Evolutionary conservation across 1,284 basidiomycete species (phyloP), one percentile per base, ranked within the genome.

Genomic region (Trichosporon asahii): DNA sequence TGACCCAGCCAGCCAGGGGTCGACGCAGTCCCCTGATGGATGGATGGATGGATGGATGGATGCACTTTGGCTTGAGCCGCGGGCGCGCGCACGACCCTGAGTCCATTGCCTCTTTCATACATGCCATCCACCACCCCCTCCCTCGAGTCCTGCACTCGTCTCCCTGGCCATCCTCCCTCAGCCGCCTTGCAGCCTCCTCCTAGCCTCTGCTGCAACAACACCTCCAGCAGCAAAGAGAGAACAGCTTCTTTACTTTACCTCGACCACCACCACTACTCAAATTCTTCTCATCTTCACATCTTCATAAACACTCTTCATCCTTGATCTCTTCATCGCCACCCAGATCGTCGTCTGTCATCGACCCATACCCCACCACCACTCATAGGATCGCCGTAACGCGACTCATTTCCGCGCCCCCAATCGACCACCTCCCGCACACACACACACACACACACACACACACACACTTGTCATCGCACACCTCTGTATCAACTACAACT

Each of bases 121-220:
- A 61, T 61, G 57, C 57, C 57, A 61, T 61, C 57, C 57, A n/a
- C 18, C 57, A 18, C 18, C 35, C 35, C 14, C 35, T 12, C 11
- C 57, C 29, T 61, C 57, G 15, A 61, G 57, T 61, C 57, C 57
- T 61, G 27, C 27, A 61, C 57, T 31, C 27, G 53, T 15, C 53
- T 57, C 53, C 49, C 49, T 53, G n/a, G 21, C n/a, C 31, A 9
- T 9, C 31, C 7, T 9, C 31, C 7, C 49, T 18, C 44, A 18
- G 49, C 49, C 44, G 7, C 49, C 6, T 6, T 25, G 44, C 23
- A 21, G 49, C 49, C 23, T 23, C 49, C 31, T 33, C 7, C 31
- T 33, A n/a, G 31, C 35, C 35, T 37, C 35, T 37, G 15, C 23
- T n/a, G 18, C 49, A 8, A 7, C 49, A 53, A 53, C 57, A 31